A percentile compares a stretch with the other conserved stretches of the same genome.
Conservation (phyloP, 352 stramenopile species). For the Phytophthora brassicae region DNA sequence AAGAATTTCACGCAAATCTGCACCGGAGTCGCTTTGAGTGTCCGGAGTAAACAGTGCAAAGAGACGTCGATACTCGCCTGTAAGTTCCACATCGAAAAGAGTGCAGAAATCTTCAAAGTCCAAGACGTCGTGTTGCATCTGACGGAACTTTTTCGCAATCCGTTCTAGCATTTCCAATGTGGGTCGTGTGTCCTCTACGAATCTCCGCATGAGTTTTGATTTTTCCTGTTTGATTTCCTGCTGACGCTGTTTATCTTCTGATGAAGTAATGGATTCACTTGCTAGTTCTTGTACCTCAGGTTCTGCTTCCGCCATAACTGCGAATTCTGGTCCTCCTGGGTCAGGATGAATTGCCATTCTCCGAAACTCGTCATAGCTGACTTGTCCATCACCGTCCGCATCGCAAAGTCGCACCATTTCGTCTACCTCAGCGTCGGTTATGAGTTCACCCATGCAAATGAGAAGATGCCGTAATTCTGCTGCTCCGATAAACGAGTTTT, state of each 20-base stretch:
- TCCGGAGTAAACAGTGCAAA: slow-evolving; percentile 85
- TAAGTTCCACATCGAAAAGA: slow-evolving; percentile 87
- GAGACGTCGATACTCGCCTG: slow-evolving; percentile 85
- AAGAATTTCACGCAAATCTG: slow-evolving; percentile 90
- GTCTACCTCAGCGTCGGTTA: slow-evolving; percentile 94
- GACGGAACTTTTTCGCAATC: slow-evolving; percentile 56
- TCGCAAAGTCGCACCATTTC: slow-evolving; percentile 94
- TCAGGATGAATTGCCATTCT: slow-evolving; percentile 91
- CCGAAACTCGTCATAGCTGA: slow-evolving; percentile 91
- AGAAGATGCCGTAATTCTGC: slow-evolving; percentile 92
- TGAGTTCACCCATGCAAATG: slow-evolving; percentile 95
- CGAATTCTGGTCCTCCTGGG: slow-evolving; percentile 80
- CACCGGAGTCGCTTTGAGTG: slow-evolving; percentile 59
- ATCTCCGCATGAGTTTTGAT: slow-evolving; percentile 65
- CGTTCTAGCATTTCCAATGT: slow-evolving; percentile 65
- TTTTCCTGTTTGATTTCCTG: slow-evolving; percentile 75
- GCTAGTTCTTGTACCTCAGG: slow-evolving; percentile 14
- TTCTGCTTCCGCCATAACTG: slow-evolving; percentile 32
- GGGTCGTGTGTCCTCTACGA: slow-evolving; percentile 67
- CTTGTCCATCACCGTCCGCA: slow-evolving; percentile 91
- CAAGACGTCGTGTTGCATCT: slow-evolving; percentile 55
- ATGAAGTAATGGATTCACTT: slow-evolving; percentile 22
- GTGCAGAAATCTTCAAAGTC: slow-evolving; percentile 83
- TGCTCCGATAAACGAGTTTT: slow-evolving; percentile 93
- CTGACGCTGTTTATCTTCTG: slow-evolving; percentile 53